phyloP scores from a whole-genome alignment of 768 basidiomycete species.

The Zangia roseola region DNA sequence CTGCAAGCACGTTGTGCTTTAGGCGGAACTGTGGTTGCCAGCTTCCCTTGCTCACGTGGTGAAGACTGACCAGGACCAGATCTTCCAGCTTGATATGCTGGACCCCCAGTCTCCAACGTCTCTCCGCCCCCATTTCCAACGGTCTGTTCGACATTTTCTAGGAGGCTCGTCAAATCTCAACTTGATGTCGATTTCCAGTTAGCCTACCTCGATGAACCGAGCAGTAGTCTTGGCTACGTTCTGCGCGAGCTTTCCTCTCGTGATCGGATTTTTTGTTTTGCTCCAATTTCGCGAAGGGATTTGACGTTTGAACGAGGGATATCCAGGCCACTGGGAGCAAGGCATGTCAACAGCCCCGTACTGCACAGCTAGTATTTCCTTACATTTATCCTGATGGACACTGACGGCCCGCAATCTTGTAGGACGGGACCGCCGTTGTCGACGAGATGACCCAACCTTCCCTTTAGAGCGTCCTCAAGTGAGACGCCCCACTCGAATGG shows the following conservation, averaged over 20 bases:
- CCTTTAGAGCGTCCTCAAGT: constrained; percentile 57
- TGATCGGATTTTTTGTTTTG: constrained; percentile 70
- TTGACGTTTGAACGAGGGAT: constrained; percentile 66
- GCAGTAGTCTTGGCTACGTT: constrained; percentile 66
- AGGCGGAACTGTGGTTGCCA: constrained; percentile 76
- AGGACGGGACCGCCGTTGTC: constrained; percentile 61
- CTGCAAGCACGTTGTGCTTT: background rate
- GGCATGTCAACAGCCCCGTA: background rate
- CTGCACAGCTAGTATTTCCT: background rate
- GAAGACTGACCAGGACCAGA: constrained; percentile 67
- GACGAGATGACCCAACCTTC: constrained; percentile 50
- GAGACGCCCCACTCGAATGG: constrained; percentile 60
- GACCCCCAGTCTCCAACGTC: constrained; percentile 55
- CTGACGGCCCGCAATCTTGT: constrained; percentile 64
- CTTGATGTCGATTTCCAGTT: background rate
- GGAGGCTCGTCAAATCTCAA: background rate
- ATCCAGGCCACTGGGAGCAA: constrained; percentile 67
- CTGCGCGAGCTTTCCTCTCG: constrained; percentile 64
- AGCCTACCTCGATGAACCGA: constrained; percentile 58
- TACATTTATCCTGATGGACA: constrained; percentile 71
- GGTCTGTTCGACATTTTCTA: constrained; percentile 49
- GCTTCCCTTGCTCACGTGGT: constrained; percentile 75
- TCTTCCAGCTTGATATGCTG: constrained; percentile 59
- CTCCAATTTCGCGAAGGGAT: constrained; percentile 76
- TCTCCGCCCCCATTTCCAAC: constrained; percentile 58